A percentile compares a stretch with the other conserved stretches of the same genome.
phyloP scores from a whole-genome alignment of 306 rosid species.

The Rosa persica region DNA sequence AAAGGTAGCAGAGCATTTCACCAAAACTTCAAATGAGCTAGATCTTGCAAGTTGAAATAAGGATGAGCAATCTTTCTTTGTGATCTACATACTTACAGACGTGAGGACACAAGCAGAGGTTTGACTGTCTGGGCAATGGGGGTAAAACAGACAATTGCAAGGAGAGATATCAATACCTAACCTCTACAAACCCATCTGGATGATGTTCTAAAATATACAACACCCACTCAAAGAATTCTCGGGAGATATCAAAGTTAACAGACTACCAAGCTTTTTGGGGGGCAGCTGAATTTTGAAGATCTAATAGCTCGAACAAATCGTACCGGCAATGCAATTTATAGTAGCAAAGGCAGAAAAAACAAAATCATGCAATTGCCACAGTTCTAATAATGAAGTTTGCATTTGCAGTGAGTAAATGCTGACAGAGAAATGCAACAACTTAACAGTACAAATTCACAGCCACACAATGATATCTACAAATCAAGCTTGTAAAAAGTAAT shows the following conservation, averaged over 20 bases:
- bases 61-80: not conserved
- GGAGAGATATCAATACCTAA: not conserved
- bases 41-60: not conserved
- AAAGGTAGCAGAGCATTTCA: not conserved
- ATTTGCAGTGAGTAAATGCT: conserved; percentile 12
- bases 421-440: conserved; percentile 15
- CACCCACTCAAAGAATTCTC: not conserved
- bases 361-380: not conserved
- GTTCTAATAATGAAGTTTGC: not conserved
- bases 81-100: not conserved
- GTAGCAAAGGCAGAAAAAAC: not conserved
- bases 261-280: not conserved
- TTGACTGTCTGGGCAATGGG: not conserved
- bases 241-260: not conserved
- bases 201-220: not conserved
- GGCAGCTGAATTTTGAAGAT: conserved; percentile 8
- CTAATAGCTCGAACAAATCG: conserved; percentile 10
- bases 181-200: not conserved
- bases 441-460: conserved; percentile 13
- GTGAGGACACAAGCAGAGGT: not conserved
- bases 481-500: conserved; percentile 6
- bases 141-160: not conserved
- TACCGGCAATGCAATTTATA: not conserved
- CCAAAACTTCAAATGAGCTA: not conserved
- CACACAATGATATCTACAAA: conserved; percentile 12